Conservation (phyloP, 1,284 basidiomycete genomes). For the Pulveroboletus sp. region DNA sequence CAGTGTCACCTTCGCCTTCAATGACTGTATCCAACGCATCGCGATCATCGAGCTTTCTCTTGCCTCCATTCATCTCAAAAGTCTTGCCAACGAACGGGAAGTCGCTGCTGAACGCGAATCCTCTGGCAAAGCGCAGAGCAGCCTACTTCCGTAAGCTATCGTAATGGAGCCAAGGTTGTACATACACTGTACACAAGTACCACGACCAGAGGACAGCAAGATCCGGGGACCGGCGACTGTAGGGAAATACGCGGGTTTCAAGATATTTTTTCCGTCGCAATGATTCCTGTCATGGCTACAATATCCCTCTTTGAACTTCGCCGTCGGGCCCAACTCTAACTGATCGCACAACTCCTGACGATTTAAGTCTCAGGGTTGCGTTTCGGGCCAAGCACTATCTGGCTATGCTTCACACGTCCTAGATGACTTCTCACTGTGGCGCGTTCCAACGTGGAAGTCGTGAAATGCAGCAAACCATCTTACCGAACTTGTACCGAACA, state of each 20-base stretch:
- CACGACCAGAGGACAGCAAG: not conserved
- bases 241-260: slow-evolving; percentile 14
- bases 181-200: not conserved
- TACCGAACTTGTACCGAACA: slow-evolving; percentile 4
- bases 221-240: slow-evolving; percentile 22
- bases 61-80: slow-evolving; percentile 20
- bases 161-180: not conserved
- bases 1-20: slow-evolving; percentile 13
- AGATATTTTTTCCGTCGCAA: not conserved
- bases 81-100: not conserved
- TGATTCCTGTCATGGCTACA: not conserved
- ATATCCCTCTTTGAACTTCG: not conserved
- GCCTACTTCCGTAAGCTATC: slow-evolving; percentile 12
- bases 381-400: not conserved
- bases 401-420: not conserved
- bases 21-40: slow-evolving; percentile 8
- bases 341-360: not conserved
- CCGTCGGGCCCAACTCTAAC: not conserved
- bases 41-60: slow-evolving; percentile 23
- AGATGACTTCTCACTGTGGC: not conserved
- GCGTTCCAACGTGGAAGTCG: slow-evolving; percentile 11
- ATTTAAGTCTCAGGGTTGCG: not conserved
- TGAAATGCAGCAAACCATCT: not conserved
- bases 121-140: not conserved
- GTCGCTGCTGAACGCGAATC: not conserved